phyloP scores from a whole-genome alignment of 257 asterid genomes.

The Echites panduratus region DNA sequence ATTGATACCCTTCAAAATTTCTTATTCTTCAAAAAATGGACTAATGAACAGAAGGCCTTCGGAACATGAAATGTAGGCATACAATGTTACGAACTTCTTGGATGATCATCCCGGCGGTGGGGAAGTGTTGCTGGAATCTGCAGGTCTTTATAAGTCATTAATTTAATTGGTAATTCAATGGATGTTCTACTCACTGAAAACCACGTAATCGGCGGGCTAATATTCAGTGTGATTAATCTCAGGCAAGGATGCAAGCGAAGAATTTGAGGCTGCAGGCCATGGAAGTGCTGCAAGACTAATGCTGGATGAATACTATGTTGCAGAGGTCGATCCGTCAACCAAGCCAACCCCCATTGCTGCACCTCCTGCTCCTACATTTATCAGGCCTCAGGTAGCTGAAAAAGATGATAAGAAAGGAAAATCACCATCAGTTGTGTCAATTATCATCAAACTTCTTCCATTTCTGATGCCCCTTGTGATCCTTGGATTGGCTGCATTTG shows the following conservation, averaged over 20 bases:
- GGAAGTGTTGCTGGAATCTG: constrained; percentile 46
- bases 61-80: constrained; percentile 32
- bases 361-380: background rate
- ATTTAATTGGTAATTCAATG: too few relatives aligned
- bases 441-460: constrained; percentile 22
- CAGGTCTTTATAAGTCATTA: too few relatives aligned
- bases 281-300: constrained; percentile 78
- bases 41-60: background rate
- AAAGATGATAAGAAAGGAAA: constrained; percentile 1
- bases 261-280: constrained; percentile 73
- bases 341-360: background rate
- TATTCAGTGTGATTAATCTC: background rate
- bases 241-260: constrained; percentile 75
- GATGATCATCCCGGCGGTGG: constrained; percentile 81
- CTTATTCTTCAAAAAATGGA: background rate
- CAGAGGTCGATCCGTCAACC: constrained; percentile 46
- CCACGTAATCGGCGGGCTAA: too few relatives aligned
- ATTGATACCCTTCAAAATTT: background rate
- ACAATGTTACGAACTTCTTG: constrained; percentile 55
- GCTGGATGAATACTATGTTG: constrained; percentile 67
- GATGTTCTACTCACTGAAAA: too few relatives aligned
- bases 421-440: constrained; percentile 6
- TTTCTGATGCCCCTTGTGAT: constrained; percentile 32
- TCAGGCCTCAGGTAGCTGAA: background rate
- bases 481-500: constrained; percentile 29